Evolutionary conservation across 2,329 filamentous ascomycete species (phyloP).

Genomic region (Pseudogymnoascus sp.): DNA sequence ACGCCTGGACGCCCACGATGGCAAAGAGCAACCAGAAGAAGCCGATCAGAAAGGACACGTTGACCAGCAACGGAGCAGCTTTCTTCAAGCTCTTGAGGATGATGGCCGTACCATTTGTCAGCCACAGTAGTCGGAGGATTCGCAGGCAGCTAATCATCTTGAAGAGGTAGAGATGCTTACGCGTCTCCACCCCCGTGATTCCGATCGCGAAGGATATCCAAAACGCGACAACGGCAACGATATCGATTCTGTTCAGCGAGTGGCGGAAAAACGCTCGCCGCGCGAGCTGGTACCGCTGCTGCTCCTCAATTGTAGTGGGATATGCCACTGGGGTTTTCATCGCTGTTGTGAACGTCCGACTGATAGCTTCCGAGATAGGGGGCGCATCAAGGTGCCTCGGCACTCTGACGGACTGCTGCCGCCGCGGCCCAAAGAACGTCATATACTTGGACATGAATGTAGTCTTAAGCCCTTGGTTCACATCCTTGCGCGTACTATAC

Average conservation of each 20-base stretch:
- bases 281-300: constrained; percentile 78
- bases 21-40: constrained; percentile 99
- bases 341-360: constrained; percentile 66
- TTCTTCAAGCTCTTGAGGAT: constrained; percentile 94
- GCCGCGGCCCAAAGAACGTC: constrained; percentile 73
- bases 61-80: constrained; percentile 81
- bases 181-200: constrained; percentile 60
- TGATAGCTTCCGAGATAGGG: constrained; percentile 49
- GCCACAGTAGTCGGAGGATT: constrained; percentile 80
- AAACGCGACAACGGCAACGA: constrained; percentile 87
- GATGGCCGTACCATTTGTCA: constrained; percentile 91
- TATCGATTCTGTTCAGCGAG: constrained; percentile 92
- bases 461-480: constrained; percentile 65
- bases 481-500: constrained; percentile 77
- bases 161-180: constrained; percentile 77
- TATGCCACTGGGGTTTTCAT: constrained; percentile 46
- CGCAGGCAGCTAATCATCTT: constrained; percentile 94
- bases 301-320: constrained; percentile 62
- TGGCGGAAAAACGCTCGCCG: constrained; percentile 89
- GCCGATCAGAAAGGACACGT: constrained; percentile 86
- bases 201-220: constrained; percentile 83
- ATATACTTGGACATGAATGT: constrained; percentile 71
- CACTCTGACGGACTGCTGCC: constrained; percentile 39
- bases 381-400: constrained; percentile 20
- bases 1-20: constrained; percentile 93